A percentile compares a stretch with the other conserved stretches of the same genome.
Conservation (phyloP, 768 basidiomycete genomes). For the Sistotremastrum niveocremeum region DNA sequence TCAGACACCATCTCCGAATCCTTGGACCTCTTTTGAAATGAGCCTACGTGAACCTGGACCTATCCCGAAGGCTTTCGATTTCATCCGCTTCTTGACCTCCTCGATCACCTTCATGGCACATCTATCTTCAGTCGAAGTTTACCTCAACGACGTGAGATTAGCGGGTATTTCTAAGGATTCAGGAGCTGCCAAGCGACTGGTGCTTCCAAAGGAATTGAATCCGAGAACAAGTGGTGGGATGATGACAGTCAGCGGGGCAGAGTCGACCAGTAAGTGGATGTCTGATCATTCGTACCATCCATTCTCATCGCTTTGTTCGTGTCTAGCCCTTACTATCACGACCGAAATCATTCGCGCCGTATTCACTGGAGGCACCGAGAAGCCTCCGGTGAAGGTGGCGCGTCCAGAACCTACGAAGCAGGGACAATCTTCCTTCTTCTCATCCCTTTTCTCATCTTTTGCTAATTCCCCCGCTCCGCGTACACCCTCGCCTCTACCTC, state of each 20-base stretch:
- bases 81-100: constrained; percentile 79
- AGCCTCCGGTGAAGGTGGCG: constrained; percentile 19
- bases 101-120: constrained; percentile 88
- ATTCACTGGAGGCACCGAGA: constrained; percentile 52
- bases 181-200: constrained; percentile 36
- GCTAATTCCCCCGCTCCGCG: constrained; percentile 13
- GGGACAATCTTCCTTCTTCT: constrained; percentile 20
- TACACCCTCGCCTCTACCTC: constrained; percentile 21
- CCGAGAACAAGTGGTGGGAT: constrained; percentile 39
- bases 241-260: constrained; percentile 59
- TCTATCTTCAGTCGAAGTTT: constrained; percentile 64
- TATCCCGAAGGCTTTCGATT: constrained; percentile 74
- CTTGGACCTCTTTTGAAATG: constrained; percentile 90
- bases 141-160: constrained; percentile 66
- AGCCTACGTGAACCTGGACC: constrained; percentile 65
- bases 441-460: constrained; percentile 25
- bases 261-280: constrained; percentile 39
- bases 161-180: constrained; percentile 50
- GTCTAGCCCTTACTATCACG: constrained; percentile 52
- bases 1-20: constrained; percentile 10
- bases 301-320: constrained; percentile 1
- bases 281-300: neutral
- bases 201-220: constrained; percentile 43
- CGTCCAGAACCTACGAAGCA: constrained; percentile 13
- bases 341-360: constrained; percentile 75